A percentile compares a stretch with the other conserved stretches of the same genome.
Conservation (phyloP, 2,329 filamentous ascomycete species). For the Fusarium miscanthi region DNA sequence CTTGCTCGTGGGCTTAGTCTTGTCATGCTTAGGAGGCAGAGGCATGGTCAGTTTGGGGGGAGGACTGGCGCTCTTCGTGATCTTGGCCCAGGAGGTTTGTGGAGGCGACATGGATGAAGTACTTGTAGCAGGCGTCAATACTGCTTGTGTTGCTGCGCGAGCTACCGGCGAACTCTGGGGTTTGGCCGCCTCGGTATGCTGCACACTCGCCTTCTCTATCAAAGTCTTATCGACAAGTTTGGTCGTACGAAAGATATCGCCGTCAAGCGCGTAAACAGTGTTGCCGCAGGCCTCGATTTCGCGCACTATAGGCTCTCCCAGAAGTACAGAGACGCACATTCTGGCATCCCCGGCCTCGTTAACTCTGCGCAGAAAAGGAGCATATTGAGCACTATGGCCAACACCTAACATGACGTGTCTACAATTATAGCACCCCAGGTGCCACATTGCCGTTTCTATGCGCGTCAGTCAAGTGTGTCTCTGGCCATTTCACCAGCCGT, state of each 20-base stretch:
- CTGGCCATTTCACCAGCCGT: background rate
- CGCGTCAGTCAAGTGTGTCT: constrained; percentile 13
- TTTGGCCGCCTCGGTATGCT: constrained; percentile 4
- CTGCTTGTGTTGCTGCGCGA: constrained; percentile 20
- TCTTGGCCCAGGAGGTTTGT: constrained; percentile 49
- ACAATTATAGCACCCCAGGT: constrained; percentile 70
- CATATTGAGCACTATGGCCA: constrained; percentile 71
- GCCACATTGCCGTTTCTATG: constrained; percentile 64
- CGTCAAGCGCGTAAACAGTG: constrained; percentile 58
- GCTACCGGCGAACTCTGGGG: constrained; percentile 18
- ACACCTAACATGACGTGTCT: constrained; percentile 70
- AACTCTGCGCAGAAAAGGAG: constrained; percentile 67
- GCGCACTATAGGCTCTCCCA: constrained; percentile 62
- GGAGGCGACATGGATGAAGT: constrained; percentile 40
- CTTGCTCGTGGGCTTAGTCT: constrained; percentile 37
- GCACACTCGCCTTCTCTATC: background rate
- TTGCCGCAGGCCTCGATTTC: constrained; percentile 62
- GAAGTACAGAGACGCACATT: constrained; percentile 63
- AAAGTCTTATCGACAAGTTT: constrained; percentile 57
- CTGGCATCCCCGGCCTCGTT: constrained; percentile 56
- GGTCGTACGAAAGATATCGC: constrained; percentile 63
- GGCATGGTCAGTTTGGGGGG: constrained; percentile 55
- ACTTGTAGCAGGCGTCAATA: constrained; percentile 43
- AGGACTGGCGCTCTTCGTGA: constrained; percentile 56
- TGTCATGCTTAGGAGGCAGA: constrained; percentile 48